Evolutionary conservation across 2,329 filamentous ascomycete species (phyloP), one percentile per base, ranked within the genome.

Genomic region (Phialophora expanda): DNA sequence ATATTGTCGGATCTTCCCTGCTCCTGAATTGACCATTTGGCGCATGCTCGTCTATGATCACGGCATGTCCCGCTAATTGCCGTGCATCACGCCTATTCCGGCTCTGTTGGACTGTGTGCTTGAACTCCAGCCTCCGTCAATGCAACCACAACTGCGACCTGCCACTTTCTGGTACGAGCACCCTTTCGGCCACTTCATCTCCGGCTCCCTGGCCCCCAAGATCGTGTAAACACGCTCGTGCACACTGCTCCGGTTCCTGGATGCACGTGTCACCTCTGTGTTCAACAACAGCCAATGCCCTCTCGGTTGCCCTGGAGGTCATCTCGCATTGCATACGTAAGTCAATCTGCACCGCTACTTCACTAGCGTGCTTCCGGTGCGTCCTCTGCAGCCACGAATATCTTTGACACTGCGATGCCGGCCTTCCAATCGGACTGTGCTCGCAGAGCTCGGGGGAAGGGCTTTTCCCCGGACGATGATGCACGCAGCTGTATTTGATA

Each of bases 111-210:
- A 24, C 28, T 48, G 56, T 48, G 56, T 59, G 56, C 44, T 44
- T 59, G 28, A 44, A 17, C 26, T 50, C 41, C 51, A 59, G 56
- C 56, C 28, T 59, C 41, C 22, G n/a, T 50, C 20, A 46, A 26
- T 59, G 56, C 44, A 59, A 38, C 46, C 32, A 54, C 26, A 24
- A 24, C 46, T 11, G 22, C 20, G 44, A 22, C 30, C 32, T 34
- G 26, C 51, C 44, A 41, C 58, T 34, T 51, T 61, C 54, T 53
- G 44, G 28, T 26, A 26, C 30, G 32, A 34, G 32, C 9, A 9
- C 32, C 38, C 58, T 53, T 60, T 53, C 58, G 58, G 58, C 48
- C 46, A 48, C 34, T 64, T 59, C 62, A 64, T 64, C 62, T 64
- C 62, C 62, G 62, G 48, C 20, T 24, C 24, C 20, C 48, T 44